Base-by-base conservation (phyloP, 2,329 filamentous ascomycete species). In the Furcasterigmium sp. region DNA sequence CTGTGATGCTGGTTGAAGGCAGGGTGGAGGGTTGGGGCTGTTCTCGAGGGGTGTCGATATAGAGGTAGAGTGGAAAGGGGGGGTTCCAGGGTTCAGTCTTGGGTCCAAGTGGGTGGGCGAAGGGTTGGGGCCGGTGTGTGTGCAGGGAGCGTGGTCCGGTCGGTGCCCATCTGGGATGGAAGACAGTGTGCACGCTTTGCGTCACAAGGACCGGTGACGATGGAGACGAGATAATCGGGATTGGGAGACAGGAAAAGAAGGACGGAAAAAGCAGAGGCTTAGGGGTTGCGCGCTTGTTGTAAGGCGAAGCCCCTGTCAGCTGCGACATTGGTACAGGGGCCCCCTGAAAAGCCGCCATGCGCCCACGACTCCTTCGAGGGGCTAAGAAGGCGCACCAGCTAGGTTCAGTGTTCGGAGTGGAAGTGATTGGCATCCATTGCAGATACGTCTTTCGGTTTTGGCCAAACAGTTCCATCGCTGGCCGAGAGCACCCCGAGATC, bases 1-100 rank as follows among this genome's bases (percentile, higher is more conserved):
- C 23, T 23, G 34, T 30, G 34, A 55, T 57, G 54, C 18, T 44
- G 50, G 49, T 46, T 50, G 47, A 42, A 48, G 46, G 51, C 53
- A 30, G 28, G 28, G 26, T 32, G 51, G 53, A 30, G 28, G 28
- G 26, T 32, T 40, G 38, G 38, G 38, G 38, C 29, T 21, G 38
- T 29, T 35, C 23, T 56, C 49, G 55, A 55, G 54, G 56, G 52
- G 41, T 23, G 51, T 53, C 48, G 53, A 53, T 50, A 51, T 56
- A 53, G 52, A 53, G 53, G 53, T 59, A 54, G 52, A 52, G 49
- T 43, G 48, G 51, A 50, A 43, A 44, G 30, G 40, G 29, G 37
- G 44, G 49, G 37, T 43, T 41, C 43, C 43, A 46, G 39, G 41
- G 44, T 46, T 37, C 41, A 44, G 44, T 42, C 41, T 42, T 40